Evolutionary conservation across 1,284 basidiomycete genomes (phyloP).

Genomic region (Termitomyces sp.): DNA sequence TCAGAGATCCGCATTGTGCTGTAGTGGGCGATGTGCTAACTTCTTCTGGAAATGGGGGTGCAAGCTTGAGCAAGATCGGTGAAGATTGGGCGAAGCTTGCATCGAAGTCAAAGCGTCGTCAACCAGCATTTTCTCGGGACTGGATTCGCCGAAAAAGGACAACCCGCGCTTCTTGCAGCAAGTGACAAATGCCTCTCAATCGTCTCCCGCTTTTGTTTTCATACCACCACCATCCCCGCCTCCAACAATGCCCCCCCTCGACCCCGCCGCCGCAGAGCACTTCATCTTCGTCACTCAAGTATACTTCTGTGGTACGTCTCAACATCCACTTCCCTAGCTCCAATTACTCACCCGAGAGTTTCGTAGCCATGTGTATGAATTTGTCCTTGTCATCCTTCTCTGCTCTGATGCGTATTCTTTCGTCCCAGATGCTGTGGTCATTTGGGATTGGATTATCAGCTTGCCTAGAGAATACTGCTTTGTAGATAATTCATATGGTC

Average conservation of each 20-base stretch:
- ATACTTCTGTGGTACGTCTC: constrained; percentile 72
- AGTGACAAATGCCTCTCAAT: constrained; percentile 31
- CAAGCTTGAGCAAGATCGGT: constrained; percentile 13
- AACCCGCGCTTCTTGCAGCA: constrained; percentile 36
- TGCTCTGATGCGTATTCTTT: constrained; percentile 23
- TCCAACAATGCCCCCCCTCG: constrained; percentile 17
- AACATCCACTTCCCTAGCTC: constrained; percentile 19
- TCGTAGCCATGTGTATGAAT: constrained; percentile 68
- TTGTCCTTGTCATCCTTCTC: constrained; percentile 15
- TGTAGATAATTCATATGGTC: constrained; percentile 36
- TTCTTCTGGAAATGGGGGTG: constrained; percentile 5
- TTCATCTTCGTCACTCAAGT: constrained; percentile 62
- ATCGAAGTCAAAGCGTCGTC: constrained; percentile 14
- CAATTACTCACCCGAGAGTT: constrained; percentile 24
- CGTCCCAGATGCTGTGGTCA: constrained; percentile 62
- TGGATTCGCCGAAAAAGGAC: constrained; percentile 16
- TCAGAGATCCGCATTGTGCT: constrained; percentile 7
- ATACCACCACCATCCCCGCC: constrained; percentile 31
- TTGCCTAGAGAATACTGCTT: constrained; percentile 70
- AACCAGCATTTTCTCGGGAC: constrained; percentile 16
- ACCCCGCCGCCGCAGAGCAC: constrained; percentile 37
- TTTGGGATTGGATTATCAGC: constrained; percentile 80
- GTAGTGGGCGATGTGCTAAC: not conserved
- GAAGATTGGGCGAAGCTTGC: constrained; percentile 12
- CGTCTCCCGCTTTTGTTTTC: constrained; percentile 31